A percentile compares a stretch with the other conserved stretches of the same genome.
Conservation (phyloP, 768 basidiomycete species). For the Lactarius tabidus region DNA sequence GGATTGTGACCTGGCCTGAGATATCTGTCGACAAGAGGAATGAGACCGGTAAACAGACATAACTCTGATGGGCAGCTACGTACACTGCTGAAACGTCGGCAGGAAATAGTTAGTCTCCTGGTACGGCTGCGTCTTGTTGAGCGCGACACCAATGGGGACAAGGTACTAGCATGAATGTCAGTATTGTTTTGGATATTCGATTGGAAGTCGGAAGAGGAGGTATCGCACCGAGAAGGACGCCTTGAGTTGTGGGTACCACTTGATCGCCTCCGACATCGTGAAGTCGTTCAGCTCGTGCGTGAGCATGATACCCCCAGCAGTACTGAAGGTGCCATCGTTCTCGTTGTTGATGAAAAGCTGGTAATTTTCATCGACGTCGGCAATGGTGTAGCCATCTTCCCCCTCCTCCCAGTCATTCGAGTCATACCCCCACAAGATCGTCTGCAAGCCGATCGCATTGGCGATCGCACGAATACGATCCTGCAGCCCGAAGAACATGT, state of each 20-base stretch:
- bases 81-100: conserved; percentile 48
- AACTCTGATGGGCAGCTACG: conserved; percentile 20
- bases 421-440: conserved; percentile 70
- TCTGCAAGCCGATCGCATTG: conserved; percentile 59
- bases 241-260: conserved; percentile 45
- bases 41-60: not conserved
- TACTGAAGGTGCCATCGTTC: conserved; percentile 16
- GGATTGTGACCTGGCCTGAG: not conserved
- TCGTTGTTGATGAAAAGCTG: conserved; percentile 13
- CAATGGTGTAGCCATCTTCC: not conserved
- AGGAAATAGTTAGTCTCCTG: conserved; percentile 42
- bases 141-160: conserved; percentile 46
- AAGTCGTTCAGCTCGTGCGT: conserved; percentile 58
- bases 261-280: conserved; percentile 55
- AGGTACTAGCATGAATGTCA: not conserved
- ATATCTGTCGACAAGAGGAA: not conserved
- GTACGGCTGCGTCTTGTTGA: conserved; percentile 52
- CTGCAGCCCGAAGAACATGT: not conserved
- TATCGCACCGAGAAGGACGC: conserved; percentile 42
- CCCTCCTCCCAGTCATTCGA: conserved; percentile 60
- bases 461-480: conserved; percentile 73
- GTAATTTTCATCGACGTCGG: conserved; percentile 17
- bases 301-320: conserved; percentile 47
- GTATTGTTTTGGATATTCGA: not conserved
- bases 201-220: too few relatives aligned